Percentiles rank a stretch among this genome's conserved stretches.
These are phyloP conservation scores for Datura wrightii DNA, from an alignment of 257 asterid species.

Conservation along the genomic window DNA sequence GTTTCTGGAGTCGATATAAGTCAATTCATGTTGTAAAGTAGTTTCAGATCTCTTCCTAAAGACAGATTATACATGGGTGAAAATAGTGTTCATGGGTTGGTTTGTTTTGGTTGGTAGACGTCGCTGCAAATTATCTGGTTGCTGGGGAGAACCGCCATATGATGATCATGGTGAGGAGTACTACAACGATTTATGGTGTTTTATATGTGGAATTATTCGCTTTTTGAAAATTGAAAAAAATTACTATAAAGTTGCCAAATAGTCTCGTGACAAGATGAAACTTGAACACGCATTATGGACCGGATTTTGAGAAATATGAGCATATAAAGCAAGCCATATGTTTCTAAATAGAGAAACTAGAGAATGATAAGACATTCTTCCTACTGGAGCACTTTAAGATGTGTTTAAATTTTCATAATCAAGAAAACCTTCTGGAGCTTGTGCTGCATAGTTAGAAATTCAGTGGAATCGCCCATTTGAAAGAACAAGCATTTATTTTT, in stretches of 20 bases:
- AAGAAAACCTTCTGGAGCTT: not conserved
- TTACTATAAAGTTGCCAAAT: not conserved
- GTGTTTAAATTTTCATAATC: not conserved
- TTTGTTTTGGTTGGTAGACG: conserved; percentile 22
- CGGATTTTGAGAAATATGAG: not conserved
- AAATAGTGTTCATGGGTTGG: conserved; percentile 22
- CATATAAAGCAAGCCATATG: not conserved
- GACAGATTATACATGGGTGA: not conserved
- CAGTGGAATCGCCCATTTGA: too few relatives aligned
- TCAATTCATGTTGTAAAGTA: conserved; percentile 37
- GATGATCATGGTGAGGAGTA: not conserved
- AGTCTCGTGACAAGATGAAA: not conserved
- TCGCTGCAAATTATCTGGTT: conserved; percentile 24
- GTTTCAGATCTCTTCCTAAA: not conserved
- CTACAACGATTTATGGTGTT: not conserved
- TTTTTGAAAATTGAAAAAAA: not conserved
- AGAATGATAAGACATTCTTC: not conserved
- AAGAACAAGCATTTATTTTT: too few relatives aligned
- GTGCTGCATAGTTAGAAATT: not conserved
- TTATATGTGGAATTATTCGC: conserved; percentile 12
- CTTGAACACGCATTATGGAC: not conserved
- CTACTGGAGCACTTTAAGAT: not conserved
- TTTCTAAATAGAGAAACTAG: not conserved
- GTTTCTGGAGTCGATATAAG: conserved; percentile 80
- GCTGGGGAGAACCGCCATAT: not conserved